Evolutionary conservation across 805 yeast species (phyloP), one percentile per base, ranked within the genome.

Genomic region (Candida namnaoensis): DNA sequence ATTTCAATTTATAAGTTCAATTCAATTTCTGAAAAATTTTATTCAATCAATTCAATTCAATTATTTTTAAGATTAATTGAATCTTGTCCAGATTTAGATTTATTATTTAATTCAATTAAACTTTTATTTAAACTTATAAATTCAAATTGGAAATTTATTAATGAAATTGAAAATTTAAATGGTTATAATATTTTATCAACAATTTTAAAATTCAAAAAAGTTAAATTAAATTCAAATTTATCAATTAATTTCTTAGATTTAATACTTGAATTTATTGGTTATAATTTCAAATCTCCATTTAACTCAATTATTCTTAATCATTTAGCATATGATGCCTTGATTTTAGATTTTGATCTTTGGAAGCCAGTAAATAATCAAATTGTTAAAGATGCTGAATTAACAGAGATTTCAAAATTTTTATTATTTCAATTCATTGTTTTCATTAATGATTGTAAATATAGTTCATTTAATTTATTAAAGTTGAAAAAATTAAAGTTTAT

Each of bases 301-400:
- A 76, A 77, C 7, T 80, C 91, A 0, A 55, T 80, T 3, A 64
- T 87, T 2, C 61, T 65, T 7, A 79, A 83, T 48, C 67, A 73
- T 1, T 44, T 60, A 3, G 82, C 82, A 0, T 88, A 82, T 52
- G 68, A 75, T 32, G 59, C 67, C 1, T 55, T 87, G 36, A 66
- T 84, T 34, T 66, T 79, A 15, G 88, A 86, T 46, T 69, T 82
- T 46, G 82, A 78, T 41, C 62, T 76, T 19, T 81, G 86, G 76
- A 66, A 66, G 42, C 61, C 60, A 10, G 38, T 34, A 7, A 35
- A 23, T 19, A 19, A 19, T 19, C 19, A 19, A 24, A 25, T 36
- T 3, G 26, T 40, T 5, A 41, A 40, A 12, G 47, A 48, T 2
- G 53, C 56, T 1, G 59, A 56, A 15, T 49, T 61, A 19, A 19